These are phyloP conservation scores for Grigorovia transvaalensis DNA, from an alignment of 805 yeast genomes.

Conservation along the genomic window DNA sequence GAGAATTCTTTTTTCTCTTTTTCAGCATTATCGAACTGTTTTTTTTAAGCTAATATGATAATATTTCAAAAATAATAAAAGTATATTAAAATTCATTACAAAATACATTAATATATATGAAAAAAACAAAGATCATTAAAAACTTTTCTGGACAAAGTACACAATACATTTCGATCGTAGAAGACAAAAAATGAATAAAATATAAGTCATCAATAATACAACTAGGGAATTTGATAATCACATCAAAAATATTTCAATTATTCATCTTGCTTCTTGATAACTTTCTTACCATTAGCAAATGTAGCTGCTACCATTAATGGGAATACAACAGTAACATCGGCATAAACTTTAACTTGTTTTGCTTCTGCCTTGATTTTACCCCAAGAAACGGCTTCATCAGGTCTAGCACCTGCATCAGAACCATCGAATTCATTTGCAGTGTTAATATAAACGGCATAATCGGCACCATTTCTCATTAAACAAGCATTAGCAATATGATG, in stretches of 20 bases:
- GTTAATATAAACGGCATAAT: conserved; percentile 90
- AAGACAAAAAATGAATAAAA: neutral
- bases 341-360: conserved; percentile 79
- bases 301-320: conserved; percentile 98
- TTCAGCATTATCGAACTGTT: neutral
- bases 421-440: conserved; percentile 99
- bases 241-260: neutral
- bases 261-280: conserved; percentile 1
- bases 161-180: neutral
- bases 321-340: conserved; percentile 90
- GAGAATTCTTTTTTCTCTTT: no score
- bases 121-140: neutral
- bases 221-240: neutral
- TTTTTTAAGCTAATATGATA: no score
- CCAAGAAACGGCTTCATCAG: conserved; percentile 98
- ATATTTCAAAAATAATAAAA: neutral
- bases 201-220: neutral
- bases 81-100: neutral
- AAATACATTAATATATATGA: neutral
- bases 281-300: conserved; percentile 51
- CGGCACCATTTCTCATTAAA: conserved; percentile 98
- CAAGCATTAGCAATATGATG: conserved; percentile 98
- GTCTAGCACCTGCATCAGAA: conserved; percentile 98
- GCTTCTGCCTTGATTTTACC: conserved; percentile 97
- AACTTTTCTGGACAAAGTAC: neutral